Evolutionary conservation across 208 protist genomes (phyloP).

Genomic region (Acanthamoeba divionensis): DNA sequence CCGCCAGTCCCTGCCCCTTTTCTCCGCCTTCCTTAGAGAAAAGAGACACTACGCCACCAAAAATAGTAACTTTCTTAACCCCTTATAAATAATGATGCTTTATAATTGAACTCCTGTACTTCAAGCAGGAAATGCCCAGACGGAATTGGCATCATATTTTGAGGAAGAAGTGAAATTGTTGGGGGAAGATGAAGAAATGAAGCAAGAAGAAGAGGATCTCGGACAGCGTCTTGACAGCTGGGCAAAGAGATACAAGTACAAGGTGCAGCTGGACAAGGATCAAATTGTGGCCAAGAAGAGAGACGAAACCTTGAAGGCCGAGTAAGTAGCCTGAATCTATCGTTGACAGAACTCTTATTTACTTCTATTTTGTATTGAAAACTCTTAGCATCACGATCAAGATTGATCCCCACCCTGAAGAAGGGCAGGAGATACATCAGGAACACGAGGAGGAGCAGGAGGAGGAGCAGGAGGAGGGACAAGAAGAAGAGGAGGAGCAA

Average conservation of each 20-base stretch:
- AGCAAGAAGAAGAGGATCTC: not conserved
- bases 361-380: not conserved
- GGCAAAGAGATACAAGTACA: conserved; percentile 24
- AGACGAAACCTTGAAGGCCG: not conserved
- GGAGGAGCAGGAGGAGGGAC: not conserved
- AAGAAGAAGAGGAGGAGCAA: not conserved
- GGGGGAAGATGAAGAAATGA: not conserved
- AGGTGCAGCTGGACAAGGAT: not conserved
- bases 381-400: not conserved
- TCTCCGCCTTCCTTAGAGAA: too few species aligned
- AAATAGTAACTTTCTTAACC: too few species aligned
- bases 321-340: not conserved
- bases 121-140: conserved; percentile 14
- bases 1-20: too few species aligned
- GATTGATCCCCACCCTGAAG: not conserved
- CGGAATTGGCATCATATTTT: conserved; percentile 5
- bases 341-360: not conserved
- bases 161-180: not conserved
- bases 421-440: not conserved
- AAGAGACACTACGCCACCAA: too few species aligned
- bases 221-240: not conserved
- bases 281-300: conserved; percentile 21
- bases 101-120: too few species aligned
- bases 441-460: not conserved
- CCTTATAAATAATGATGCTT: too few species aligned